Conservation (phyloP, 176 grass and related monocot species). For the Leersia perrieri region DNA sequence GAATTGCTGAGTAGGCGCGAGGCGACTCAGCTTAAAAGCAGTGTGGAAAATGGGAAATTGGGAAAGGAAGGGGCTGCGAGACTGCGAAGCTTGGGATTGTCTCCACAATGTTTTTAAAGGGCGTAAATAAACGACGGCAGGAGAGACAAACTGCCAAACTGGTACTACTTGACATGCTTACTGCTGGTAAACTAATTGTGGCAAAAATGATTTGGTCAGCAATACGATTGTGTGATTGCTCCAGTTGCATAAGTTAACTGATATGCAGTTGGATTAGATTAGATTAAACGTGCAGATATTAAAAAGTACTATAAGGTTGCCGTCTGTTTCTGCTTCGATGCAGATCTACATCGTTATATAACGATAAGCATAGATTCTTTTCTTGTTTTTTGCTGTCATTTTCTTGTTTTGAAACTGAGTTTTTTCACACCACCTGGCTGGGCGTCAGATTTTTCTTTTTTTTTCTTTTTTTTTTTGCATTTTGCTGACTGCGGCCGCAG, state of each 20-base stretch:
- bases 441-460: background rate
- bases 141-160: background rate
- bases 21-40: background rate
- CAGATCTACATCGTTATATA: background rate
- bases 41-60: background rate
- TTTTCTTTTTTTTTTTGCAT: too few relatives aligned
- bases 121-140: background rate
- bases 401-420: too few relatives aligned
- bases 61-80: conserved; percentile 21
- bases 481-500: background rate
- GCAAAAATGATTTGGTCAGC: background rate
- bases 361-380: background rate
- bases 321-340: background rate
- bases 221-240: background rate
- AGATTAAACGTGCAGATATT: too few relatives aligned
- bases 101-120: conserved; percentile 6
- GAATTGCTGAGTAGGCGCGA: background rate
- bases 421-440: background rate
- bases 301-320: background rate
- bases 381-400: background rate
- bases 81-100: conserved; percentile 14
- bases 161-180: background rate
- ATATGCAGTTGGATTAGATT: background rate
- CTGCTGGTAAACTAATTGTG: background rate
- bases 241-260: background rate